phyloP scores from a whole-genome alignment of 345 rosid genomes.

The Balakata baccata region DNA sequence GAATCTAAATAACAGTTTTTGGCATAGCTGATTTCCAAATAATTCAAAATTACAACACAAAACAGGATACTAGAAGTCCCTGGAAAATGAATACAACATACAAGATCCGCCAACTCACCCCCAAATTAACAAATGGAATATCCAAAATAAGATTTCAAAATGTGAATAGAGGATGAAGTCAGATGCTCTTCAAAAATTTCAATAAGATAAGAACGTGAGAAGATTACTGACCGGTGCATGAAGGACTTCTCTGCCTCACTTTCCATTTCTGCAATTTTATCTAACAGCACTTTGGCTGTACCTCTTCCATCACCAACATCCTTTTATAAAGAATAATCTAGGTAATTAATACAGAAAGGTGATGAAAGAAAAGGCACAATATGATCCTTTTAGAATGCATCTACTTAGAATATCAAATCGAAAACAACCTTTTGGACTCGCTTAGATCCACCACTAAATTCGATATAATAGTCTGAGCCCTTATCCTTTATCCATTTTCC shows the following conservation, averaged over 20 bases:
- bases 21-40: background rate
- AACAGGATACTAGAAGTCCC: background rate
- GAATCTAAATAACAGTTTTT: background rate
- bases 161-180: background rate
- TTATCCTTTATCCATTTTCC: slow-evolving; percentile 83
- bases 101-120: background rate
- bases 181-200: background rate
- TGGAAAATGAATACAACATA: slow-evolving; percentile 3
- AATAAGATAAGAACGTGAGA: background rate
- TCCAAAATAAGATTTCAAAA: background rate
- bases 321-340: slow-evolving; percentile 37
- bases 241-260: slow-evolving; percentile 96
- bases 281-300: slow-evolving; percentile 73
- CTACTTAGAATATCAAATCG: slow-evolving; percentile 12
- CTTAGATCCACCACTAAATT: slow-evolving; percentile 48
- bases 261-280: slow-evolving; percentile 72
- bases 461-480: slow-evolving; percentile 71
- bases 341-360: slow-evolving; percentile 11
- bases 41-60: background rate
- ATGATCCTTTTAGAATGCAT: background rate
- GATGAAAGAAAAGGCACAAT: slow-evolving; percentile 14
- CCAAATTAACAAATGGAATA: background rate
- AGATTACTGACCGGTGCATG: slow-evolving; percentile 81
- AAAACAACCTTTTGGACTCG: slow-evolving; percentile 65
- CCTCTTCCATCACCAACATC: slow-evolving; percentile 76